Percentiles rank a stretch among this genome's conserved stretches.
These are phyloP conservation scores for Cladosporium sp. DNA, from an alignment of 2,329 filamentous ascomycete species.

Conservation along the genomic window DNA sequence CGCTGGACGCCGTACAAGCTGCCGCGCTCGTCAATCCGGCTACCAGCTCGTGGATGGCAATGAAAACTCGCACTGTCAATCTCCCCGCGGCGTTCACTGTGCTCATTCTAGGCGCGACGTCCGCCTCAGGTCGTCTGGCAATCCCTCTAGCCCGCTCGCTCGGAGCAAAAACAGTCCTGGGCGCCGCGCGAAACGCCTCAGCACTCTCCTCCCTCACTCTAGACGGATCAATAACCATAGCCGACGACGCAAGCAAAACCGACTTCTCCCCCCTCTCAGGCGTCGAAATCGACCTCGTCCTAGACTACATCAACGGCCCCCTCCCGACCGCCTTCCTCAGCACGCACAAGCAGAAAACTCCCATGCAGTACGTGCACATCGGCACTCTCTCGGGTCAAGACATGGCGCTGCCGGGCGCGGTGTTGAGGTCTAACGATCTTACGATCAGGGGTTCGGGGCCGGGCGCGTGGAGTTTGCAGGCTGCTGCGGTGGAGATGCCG, in stretches of 20 bases:
- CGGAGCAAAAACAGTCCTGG: conserved; percentile 49
- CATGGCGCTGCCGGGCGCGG: conserved; percentile 37
- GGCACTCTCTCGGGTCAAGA: conserved; percentile 42
- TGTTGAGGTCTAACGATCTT: conserved; percentile 47
- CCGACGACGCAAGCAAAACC: conserved; percentile 29
- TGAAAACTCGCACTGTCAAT: conserved; percentile 40
- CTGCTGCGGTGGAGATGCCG: conserved; percentile 21
- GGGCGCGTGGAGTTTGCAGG: conserved; percentile 24
- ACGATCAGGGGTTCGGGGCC: conserved; percentile 33
- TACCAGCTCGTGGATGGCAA: conserved; percentile 55
- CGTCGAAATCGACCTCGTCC: conserved; percentile 48
- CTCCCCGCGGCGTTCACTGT: conserved; percentile 43
- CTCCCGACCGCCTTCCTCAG: conserved; percentile 39
- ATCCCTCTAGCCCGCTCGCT: conserved; percentile 44
- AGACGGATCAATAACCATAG: conserved; percentile 44
- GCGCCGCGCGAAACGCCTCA: conserved; percentile 45
- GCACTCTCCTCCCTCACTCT: conserved; percentile 32
- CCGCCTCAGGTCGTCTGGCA: conserved; percentile 49
- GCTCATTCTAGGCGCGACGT: conserved; percentile 51
- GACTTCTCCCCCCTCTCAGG: conserved; percentile 39
- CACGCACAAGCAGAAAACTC: conserved; percentile 37
- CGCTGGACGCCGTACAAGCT: conserved; percentile 45
- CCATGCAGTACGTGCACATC: conserved; percentile 52
- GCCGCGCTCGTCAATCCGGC: conserved; percentile 53
- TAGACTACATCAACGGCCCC: conserved; percentile 55